Evolutionary conservation across 768 basidiomycete species (phyloP).

Genomic region (Daedaleopsis nitida): DNA sequence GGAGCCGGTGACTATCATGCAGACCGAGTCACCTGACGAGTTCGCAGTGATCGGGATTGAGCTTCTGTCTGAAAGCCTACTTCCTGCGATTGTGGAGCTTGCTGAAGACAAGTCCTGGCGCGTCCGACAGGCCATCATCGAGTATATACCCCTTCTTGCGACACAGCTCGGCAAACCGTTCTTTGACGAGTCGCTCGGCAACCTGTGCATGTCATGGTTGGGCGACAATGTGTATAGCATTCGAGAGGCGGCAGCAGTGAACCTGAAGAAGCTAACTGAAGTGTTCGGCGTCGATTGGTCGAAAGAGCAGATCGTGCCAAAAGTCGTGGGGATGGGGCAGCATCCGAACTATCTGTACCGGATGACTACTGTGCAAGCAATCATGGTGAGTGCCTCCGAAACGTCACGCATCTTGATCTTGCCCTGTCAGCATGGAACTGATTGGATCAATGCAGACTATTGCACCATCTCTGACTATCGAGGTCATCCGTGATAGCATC

Average conservation of each 20-base stretch:
- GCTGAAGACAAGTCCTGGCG: conserved; percentile 99
- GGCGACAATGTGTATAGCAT: conserved; percentile 99
- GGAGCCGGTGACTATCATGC: background rate
- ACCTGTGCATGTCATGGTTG: conserved; percentile 98
- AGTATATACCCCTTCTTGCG: conserved; percentile 98
- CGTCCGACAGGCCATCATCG: conserved; percentile 98
- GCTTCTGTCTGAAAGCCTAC: conserved; percentile 87
- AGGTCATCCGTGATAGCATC: conserved; percentile 83
- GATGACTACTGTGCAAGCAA: conserved; percentile 99
- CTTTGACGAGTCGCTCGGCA: conserved; percentile 96
- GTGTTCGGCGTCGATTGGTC: conserved; percentile 99
- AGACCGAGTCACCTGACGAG: conserved; percentile 11
- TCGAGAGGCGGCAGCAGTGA: conserved; percentile 96
- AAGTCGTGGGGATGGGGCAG: conserved; percentile 95
- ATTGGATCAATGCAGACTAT: conserved; percentile 67
- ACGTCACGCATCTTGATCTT: conserved; percentile 2
- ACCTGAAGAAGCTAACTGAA: conserved; percentile 95
- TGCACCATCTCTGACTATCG: conserved; percentile 81
- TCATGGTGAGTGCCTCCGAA: conserved; percentile 66
- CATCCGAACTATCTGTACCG: conserved; percentile 97
- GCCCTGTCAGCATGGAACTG: conserved; percentile 5
- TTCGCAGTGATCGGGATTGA: conserved; percentile 96
- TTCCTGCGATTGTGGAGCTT: conserved; percentile 96
- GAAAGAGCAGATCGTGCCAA: conserved; percentile 88
- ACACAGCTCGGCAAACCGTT: conserved; percentile 96